A percentile compares a stretch with the other conserved stretches of the same genome.
Conservation (phyloP, 371 early-diverging fungal species). For the Enteropsectra breve region DNA sequence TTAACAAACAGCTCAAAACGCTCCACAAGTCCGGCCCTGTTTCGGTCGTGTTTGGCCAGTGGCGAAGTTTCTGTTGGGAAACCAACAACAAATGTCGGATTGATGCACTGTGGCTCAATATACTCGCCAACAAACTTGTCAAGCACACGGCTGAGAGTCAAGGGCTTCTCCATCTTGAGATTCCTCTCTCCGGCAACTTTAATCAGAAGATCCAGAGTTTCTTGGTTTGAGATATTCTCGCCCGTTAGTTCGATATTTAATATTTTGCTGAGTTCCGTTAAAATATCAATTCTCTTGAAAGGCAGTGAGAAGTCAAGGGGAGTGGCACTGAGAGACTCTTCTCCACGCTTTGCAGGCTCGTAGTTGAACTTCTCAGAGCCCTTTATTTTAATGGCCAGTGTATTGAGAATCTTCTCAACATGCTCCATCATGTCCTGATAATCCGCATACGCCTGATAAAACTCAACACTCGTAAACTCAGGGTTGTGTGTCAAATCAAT, state of each 20-base stretch:
- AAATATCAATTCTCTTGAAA: constrained; percentile 84
- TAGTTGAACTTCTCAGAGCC: constrained; percentile 77
- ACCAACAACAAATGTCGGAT: constrained; percentile 87
- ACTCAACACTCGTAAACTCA: constrained; percentile 96
- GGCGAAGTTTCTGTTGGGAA: constrained; percentile 98
- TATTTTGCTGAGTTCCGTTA: constrained; percentile 76
- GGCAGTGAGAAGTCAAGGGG: constrained; percentile 87
- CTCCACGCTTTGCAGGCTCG: constrained; percentile 75
- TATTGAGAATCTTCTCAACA: constrained; percentile 78
- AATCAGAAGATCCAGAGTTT: constrained; percentile 72
- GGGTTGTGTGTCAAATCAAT: constrained; percentile 99
- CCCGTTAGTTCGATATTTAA: constrained; percentile 76
- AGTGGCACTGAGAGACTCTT: constrained; percentile 61
- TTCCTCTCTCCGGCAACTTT: constrained; percentile 78
- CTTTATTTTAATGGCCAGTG: constrained; percentile 77
- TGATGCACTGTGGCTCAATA: constrained; percentile 82
- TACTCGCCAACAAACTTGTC: constrained; percentile 96
- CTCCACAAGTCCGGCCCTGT: constrained; percentile 79
- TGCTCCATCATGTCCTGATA: constrained; percentile 84
- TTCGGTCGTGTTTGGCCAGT: constrained; percentile 90
- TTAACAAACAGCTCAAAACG: constrained; percentile 97
- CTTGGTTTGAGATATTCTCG: constrained; percentile 68
- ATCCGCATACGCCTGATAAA: constrained; percentile 99
- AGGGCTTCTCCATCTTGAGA: constrained; percentile 81
- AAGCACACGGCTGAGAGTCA: constrained; percentile 81